Evolutionary conservation across 495 filamentous ascomycete species (phyloP), one percentile per base, ranked within the genome.

Genomic region (Hyaloscypha bicolor): DNA sequence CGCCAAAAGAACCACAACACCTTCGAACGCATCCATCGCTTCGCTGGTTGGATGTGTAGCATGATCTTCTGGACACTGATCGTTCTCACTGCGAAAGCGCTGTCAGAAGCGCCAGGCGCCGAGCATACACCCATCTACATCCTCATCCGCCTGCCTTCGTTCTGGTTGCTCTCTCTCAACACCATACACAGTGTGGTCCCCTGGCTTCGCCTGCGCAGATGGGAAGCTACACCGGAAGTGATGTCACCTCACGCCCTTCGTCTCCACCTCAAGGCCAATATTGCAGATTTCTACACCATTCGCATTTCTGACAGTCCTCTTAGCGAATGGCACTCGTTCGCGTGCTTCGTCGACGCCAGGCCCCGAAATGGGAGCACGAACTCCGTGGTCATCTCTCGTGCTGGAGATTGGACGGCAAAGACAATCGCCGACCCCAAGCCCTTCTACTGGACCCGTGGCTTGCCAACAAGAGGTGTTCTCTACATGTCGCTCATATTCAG

Each of bases 301-400:
- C 80, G 83, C 11, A 72, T 83, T 60, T 86, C 85, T 39, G 77
- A 84, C 60, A 79, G 78, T 19, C 88, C 88, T 0, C 77, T 94
- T 62, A 82, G 81, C 11, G 91, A 94, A 79, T 92, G 89, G 84
- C 92, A 96, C 77, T 83, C 88, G 12, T 96, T 96, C 69, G 92
- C 91, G 32, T 88, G 88, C n/a, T 91, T 94, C 72, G 85, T 87
- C 52, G 80, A 82, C 66, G 78, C 75, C 53, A 37, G 0, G 8
- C 35, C 35, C 12, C 35, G 35, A 37, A 77, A 73, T 55, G 71
- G 78, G 62, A 76, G 77, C n/a, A 88, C 87, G 21, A 93, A 91
- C 77, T 91, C 88, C n/a, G 79, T 90, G 63, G 79, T 94, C 42
- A 80, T 94, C 52, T 91, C 89, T 70, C 88, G 90, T 71, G 92